phyloP scores from a whole-genome alignment of 441 rosid species.

The Lagerstroemia fauriei region DNA sequence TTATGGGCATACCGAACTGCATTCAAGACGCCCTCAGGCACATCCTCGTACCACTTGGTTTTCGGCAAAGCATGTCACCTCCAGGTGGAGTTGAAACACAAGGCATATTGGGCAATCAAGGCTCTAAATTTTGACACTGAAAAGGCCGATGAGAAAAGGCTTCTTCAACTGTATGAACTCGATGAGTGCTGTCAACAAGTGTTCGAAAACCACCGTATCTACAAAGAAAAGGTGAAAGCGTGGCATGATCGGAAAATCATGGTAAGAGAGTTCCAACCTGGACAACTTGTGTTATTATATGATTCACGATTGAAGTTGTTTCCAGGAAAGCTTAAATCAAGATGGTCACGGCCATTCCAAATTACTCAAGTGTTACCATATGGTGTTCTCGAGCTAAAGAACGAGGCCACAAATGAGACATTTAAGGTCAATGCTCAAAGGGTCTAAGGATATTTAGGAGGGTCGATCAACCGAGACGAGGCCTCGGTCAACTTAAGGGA shows the following conservation, averaged over 20 bases:
- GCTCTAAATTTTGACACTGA: background rate
- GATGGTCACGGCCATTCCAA: background rate
- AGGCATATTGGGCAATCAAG: background rate
- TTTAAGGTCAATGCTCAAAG: no score
- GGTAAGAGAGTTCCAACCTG: background rate
- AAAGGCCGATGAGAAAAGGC: background rate
- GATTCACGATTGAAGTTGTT: background rate
- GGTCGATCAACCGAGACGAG: no score
- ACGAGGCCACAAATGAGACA: no score
- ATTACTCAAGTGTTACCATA: background rate
- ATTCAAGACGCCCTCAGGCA: background rate
- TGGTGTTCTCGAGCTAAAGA: background rate
- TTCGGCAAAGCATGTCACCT: background rate
- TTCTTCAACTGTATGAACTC: background rate
- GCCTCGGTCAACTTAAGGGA: no score
- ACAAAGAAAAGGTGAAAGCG: background rate
- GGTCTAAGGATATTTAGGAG: no score
- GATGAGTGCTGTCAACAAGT: background rate
- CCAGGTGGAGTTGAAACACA: background rate
- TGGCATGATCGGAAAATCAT: background rate
- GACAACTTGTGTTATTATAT: background rate
- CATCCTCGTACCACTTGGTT: background rate
- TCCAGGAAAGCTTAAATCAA: background rate
- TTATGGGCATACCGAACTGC: conserved; percentile 12
- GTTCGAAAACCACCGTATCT: background rate